A percentile compares a stretch with the other conserved stretches of the same genome.
Conservation (phyloP, 1,284 basidiomycete genomes). For the Irpex rosettiformis region DNA sequence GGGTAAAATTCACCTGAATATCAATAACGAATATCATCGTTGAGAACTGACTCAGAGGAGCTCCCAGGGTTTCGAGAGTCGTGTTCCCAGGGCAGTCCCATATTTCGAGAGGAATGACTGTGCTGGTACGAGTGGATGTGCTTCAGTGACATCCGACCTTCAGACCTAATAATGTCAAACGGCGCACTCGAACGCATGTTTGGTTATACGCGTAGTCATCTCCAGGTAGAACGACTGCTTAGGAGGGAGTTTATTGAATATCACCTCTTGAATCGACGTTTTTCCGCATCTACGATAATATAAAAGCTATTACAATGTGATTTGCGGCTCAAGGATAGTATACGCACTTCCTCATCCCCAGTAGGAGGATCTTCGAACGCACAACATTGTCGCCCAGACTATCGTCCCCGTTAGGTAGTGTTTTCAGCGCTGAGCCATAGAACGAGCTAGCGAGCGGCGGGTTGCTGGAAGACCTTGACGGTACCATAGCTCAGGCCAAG, state of each 20-base stretch:
- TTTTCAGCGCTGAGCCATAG: constrained; percentile 5
- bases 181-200: constrained; percentile 78
- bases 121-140: constrained; percentile 43
- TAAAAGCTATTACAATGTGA: background rate
- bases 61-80: constrained; percentile 71
- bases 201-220: constrained; percentile 75
- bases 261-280: constrained; percentile 87
- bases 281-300: constrained; percentile 94
- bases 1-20: constrained; percentile 70
- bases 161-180: constrained; percentile 19
- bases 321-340: background rate
- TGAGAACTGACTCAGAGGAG: constrained; percentile 70
- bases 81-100: constrained; percentile 94
- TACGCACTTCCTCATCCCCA: constrained; percentile 74
- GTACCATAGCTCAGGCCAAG: constrained; percentile 3
- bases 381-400: constrained; percentile 9
- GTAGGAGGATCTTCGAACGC: constrained; percentile 72
- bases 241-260: constrained; percentile 82
- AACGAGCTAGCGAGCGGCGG: constrained; percentile 6
- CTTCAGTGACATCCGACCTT: constrained; percentile 7
- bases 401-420: constrained; percentile 1
- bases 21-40: constrained; percentile 95
- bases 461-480: constrained; percentile 12
- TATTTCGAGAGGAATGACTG: constrained; percentile 89
- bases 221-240: constrained; percentile 94